phyloP scores from a whole-genome alignment of 2,329 filamentous ascomycete species.

The Calonectria pauciramosa region DNA sequence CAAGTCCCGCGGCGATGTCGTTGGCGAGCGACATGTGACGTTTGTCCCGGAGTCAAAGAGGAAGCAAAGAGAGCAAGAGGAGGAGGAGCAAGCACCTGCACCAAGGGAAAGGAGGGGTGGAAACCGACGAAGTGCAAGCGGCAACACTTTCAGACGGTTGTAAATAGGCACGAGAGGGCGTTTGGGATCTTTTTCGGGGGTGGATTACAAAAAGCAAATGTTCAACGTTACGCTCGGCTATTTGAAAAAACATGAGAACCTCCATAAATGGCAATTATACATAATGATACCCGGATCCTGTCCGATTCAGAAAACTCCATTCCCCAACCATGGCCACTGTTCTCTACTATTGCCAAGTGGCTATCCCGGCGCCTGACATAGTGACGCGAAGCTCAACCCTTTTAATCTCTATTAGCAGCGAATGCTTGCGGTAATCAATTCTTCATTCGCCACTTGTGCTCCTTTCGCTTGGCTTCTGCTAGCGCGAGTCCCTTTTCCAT shows the following conservation, averaged over 20 bases:
- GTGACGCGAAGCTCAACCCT: background rate
- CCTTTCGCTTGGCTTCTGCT: constrained; percentile 53
- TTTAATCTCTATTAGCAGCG: background rate
- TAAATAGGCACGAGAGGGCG: constrained; percentile 51
- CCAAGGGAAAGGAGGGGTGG: constrained; percentile 53
- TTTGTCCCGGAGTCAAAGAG: constrained; percentile 75
- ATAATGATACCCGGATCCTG: constrained; percentile 49
- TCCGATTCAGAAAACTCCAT: constrained; percentile 37
- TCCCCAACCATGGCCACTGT: constrained; percentile 30
- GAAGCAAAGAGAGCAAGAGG: constrained; percentile 57
- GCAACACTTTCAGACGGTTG: constrained; percentile 80
- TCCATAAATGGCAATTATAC: constrained; percentile 44
- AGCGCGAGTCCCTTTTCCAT: constrained; percentile 69
- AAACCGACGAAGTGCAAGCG: constrained; percentile 78
- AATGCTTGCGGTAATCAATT: background rate
- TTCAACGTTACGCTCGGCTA: constrained; percentile 36
- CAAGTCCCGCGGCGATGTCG: constrained; percentile 64
- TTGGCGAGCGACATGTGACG: constrained; percentile 77
- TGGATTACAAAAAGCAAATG: constrained; percentile 38
- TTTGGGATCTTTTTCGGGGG: constrained; percentile 38
- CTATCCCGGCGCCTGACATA: background rate
- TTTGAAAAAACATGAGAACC: constrained; percentile 41
- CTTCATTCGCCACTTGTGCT: constrained; percentile 39
- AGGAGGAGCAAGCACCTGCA: constrained; percentile 48
- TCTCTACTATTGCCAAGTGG: constrained; percentile 25